Percentiles rank a stretch among this genome's conserved stretches.
Conservation (phyloP, 225 moss, liverwort and hornwort genomes). For the Rhytidiadelphus loreus region DNA sequence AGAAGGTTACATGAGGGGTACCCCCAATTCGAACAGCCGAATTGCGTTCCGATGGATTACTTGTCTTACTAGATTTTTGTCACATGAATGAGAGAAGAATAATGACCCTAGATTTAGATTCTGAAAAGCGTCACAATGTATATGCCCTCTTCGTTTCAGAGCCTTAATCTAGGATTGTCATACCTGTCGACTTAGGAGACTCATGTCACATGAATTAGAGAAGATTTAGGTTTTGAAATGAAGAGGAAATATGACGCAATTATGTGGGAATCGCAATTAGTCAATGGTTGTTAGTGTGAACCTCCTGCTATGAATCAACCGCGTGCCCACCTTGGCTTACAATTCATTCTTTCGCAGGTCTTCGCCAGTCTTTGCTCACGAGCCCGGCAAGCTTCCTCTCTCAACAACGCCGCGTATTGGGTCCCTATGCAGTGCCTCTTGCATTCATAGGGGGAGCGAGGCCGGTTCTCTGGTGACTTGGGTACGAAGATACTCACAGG, state of each 20-base stretch:
- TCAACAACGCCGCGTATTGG: constrained; percentile 21
- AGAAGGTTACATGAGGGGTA: background rate
- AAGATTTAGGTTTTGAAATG: background rate
- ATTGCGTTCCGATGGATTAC: too few species aligned
- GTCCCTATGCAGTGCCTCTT: constrained; percentile 48
- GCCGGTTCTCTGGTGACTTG: background rate
- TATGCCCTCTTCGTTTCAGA: background rate
- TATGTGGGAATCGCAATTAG: background rate
- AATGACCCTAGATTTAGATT: background rate
- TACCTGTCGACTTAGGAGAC: background rate
- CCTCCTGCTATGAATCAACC: background rate
- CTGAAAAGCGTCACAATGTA: background rate
- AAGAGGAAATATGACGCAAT: background rate
- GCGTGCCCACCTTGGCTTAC: constrained; percentile 16
- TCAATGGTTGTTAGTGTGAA: background rate
- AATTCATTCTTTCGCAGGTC: background rate
- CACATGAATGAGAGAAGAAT: background rate
- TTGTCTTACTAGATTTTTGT: background rate
- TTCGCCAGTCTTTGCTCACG: constrained; percentile 3
- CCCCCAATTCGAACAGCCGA: background rate
- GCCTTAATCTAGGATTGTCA: too few species aligned
- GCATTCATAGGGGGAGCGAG: background rate
- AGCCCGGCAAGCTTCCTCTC: constrained; percentile 12
- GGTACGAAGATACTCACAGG: constrained; percentile 9
- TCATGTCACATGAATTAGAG: background rate